Base-by-base conservation (phyloP, 2,329 filamentous ascomycete species). In the Macrophomina pseudophaseolina region DNA sequence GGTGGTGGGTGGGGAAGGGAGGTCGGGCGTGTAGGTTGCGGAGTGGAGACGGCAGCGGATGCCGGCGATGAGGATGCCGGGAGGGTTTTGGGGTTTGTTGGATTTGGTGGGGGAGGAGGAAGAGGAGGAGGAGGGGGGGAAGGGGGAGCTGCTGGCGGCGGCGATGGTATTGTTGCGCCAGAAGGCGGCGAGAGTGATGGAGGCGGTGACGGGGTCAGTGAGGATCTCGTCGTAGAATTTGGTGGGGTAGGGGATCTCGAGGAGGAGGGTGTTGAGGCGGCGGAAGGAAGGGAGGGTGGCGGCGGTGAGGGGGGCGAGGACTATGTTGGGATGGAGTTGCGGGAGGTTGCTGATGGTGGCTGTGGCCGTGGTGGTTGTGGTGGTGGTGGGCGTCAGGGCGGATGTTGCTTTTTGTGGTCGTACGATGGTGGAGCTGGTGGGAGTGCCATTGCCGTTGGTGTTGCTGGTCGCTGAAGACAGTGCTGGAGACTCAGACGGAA, bases 201-300 rank as follows among this genome's bases (percentile, higher is more conserved):
- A 81, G 48, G 82, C 79, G 64, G 81, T 78, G 52, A 84, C 74
- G 2, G 82, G 79, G 66, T 89, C 86, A 2, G 83, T 81, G 73
- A 88, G 80, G 48, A 83, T 87, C 67, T 87, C 85, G 23, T 82
- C 83, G 79, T 87, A 90, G 80, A 89, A 90, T 18, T 80, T 82
- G 54, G 84, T 82, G 3, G 86, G 83, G 72, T 90, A 90, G 64
- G 85, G 82, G 66, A 90, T 85, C 6, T 87, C 88, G 1, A 90
- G 80, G 1, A 88, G 81, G 4, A 88, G 77, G 64, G 82, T 79
- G 60, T 85, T 88, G 35, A 90, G 83, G 18, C 84, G 84, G 71
- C 84, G 85, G 73, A 88, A 82, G 7, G 83, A 82, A 23, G 83
- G 81, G 44, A 90, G 79, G 71, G 87, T 83, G 30, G 80, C 80